Percentiles rank a stretch among this genome's conserved stretches.
Conservation (phyloP, 306 rosid species). For the Lablab purpureus region DNA sequence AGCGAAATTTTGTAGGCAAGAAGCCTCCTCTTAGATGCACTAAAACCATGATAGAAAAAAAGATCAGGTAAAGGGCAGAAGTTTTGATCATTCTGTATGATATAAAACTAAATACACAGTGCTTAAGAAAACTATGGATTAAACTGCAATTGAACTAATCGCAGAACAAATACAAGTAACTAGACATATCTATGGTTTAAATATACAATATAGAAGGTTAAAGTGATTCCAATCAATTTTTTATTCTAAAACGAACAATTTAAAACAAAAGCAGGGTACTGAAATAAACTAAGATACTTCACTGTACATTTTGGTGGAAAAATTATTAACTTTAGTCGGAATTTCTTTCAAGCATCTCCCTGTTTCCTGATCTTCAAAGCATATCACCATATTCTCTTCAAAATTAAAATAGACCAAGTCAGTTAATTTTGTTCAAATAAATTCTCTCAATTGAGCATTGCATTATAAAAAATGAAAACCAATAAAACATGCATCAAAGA, state of each 20-base stretch:
- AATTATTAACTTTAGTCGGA: slow-evolving; percentile 58
- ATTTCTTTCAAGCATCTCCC: slow-evolving; percentile 86
- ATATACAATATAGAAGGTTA: slow-evolving; percentile 30
- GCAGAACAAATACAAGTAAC: slow-evolving; percentile 18
- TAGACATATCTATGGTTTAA: slow-evolving; percentile 14
- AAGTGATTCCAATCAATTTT: slow-evolving; percentile 16
- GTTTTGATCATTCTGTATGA: slow-evolving; percentile 40
- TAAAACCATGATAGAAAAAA: slow-evolving; percentile 29
- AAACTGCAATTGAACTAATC: slow-evolving; percentile 29
- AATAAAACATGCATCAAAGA: slow-evolving; percentile 12
- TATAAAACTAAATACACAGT: slow-evolving; percentile 34
- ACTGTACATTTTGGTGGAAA: slow-evolving; percentile 79
- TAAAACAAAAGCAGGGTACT: slow-evolving; percentile 34
- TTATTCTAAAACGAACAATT: background rate
- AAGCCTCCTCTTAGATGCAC: slow-evolving; percentile 18
- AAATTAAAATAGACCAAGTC: slow-evolving; percentile 44
- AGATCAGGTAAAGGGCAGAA: background rate
- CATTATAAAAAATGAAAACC: slow-evolving; percentile 28
- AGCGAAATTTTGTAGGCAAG: background rate
- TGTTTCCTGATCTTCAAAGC: slow-evolving; percentile 84
- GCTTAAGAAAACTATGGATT: slow-evolving; percentile 33
- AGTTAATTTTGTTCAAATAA: slow-evolving; percentile 37
- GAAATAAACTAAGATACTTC: slow-evolving; percentile 42
- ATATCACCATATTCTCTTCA: slow-evolving; percentile 92
- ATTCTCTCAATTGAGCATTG: slow-evolving; percentile 41